These are phyloP conservation scores for Cystofilobasidium bisporidii DNA, from an alignment of 768 basidiomycete species.

Conservation along the genomic window DNA sequence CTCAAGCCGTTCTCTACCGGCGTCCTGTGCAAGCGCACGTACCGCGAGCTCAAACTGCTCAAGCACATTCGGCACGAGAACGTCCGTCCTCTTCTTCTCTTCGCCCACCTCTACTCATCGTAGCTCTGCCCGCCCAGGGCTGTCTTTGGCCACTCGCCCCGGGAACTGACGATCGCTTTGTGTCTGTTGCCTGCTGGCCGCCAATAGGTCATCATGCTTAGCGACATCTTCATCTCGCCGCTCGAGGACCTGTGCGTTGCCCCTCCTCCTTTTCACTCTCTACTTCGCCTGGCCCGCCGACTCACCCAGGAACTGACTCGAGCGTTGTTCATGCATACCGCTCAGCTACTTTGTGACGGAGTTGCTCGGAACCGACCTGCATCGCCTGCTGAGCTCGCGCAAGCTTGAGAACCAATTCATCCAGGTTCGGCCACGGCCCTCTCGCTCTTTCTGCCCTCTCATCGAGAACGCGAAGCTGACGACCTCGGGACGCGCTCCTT, in stretches of 20 bases:
- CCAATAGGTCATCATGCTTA: constrained; percentile 1
- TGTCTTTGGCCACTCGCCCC: too few species aligned
- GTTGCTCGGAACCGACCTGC: constrained; percentile 2
- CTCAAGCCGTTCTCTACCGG: constrained; percentile 8
- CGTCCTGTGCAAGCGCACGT: constrained; percentile 7
- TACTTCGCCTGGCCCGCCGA: background rate
- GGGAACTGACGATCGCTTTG: background rate
- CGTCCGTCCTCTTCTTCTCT: background rate
- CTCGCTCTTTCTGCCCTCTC: background rate
- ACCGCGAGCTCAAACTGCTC: constrained; percentile 6
- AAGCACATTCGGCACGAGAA: constrained; percentile 10
- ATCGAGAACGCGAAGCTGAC: background rate
- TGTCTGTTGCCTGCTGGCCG: background rate
- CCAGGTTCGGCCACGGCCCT: background rate
- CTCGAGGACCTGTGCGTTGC: constrained; percentile 7
- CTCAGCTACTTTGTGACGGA: constrained; percentile 7
- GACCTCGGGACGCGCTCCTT: background rate
- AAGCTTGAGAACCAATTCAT: constrained; percentile 8
- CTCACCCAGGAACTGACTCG: background rate
- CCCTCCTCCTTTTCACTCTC: background rate
- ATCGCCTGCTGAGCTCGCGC: constrained; percentile 2
- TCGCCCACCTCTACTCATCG: background rate
- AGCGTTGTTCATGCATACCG: too few species aligned
- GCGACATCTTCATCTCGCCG: constrained; percentile 9
- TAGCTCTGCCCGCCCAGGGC: too few species aligned